These are phyloP conservation scores for Phyllostachys edulis DNA, from an alignment of 176 grass and related monocot species.

Conservation along the genomic window DNA sequence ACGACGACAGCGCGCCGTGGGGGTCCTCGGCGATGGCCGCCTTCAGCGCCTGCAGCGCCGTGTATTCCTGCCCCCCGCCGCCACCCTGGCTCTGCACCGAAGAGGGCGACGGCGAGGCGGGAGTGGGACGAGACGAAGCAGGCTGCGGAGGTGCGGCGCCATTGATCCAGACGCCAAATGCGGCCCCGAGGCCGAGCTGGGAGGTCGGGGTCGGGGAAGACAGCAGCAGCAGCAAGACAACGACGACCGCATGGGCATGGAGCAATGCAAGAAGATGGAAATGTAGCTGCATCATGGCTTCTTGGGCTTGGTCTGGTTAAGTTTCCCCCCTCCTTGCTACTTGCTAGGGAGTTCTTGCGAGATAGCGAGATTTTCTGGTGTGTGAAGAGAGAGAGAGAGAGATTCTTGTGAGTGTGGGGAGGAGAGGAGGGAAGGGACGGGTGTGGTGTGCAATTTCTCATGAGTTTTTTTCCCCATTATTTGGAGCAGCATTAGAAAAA, in stretches of 20 bases:
- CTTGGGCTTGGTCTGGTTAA: neutral
- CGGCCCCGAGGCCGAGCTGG: constrained; percentile 44
- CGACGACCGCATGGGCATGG: neutral
- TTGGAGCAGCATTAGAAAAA: too few relatives aligned
- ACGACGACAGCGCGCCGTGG: constrained; percentile 53
- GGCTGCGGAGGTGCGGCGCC: constrained; percentile 23
- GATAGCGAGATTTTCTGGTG: neutral
- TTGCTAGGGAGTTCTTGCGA: neutral
- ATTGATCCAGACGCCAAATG: constrained; percentile 63
- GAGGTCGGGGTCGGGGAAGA: constrained; percentile 17
- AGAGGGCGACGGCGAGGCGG: neutral
- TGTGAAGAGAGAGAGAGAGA: neutral
- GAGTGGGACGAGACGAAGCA: constrained; percentile 5
- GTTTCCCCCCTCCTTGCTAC: neutral
- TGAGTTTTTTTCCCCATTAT: too few relatives aligned
- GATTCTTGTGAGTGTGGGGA: neutral
- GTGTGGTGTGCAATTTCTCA: neutral
- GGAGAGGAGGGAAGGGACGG: too few relatives aligned
- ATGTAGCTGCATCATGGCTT: constrained; percentile 27
- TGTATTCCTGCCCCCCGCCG: constrained; percentile 43
- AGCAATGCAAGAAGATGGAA: constrained; percentile 19
- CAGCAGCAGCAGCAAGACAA: constrained; percentile 29
- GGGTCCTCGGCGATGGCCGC: constrained; percentile 69
- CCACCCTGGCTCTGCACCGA: constrained; percentile 6
- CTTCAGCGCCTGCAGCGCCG: constrained; percentile 74